Evolutionary conservation across 2,329 filamentous ascomycete species (phyloP), one percentile per base, ranked within the genome.

Genomic region (Xylariaceae sp.): DNA sequence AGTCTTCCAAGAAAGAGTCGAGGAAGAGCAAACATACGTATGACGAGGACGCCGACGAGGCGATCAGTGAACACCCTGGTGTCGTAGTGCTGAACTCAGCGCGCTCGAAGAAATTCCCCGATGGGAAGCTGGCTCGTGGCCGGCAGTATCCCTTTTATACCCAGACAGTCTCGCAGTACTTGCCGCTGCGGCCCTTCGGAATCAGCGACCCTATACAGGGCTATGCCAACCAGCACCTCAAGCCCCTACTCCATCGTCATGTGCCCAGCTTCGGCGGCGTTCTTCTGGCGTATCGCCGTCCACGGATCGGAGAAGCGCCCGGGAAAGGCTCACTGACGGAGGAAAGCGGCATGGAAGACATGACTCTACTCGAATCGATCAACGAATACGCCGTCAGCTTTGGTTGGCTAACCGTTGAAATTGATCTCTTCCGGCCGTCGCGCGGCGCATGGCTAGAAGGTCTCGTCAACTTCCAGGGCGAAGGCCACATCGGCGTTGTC

Each of bases 341-440:
- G 59, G 70, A 78, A 42, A 77, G 77, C 18, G 74, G 76, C 0
- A 72, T 74, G 11, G 67, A 75, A 9, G 72, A 82, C 3, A 70
- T 78, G 2, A 75, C 81, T 23, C 72, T 77, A 11, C 71, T 80
- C 61, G 71, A 80, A 52, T 82, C 82, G 4, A 76, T 89, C 47
- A 86, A 90, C 74, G 94, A 97, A 75, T 95, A 92, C 71, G 90
- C 89, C 6, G 90, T 91, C 23, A 88, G 87, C 18, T 97, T 89
- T 70, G 84, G 90, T 52, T 97, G 93, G 87, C 83, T 96, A 18
- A 96, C 91, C 0, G 91, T 88, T 1, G 91, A 95, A 18, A 88
- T 96, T 63, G 80, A 95, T 50, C 77, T 97, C 15, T 95, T 96
- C 72, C 83, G 88, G 37, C 93, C 94, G 0, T 79, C 81, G 56